phyloP scores from a whole-genome alignment of 2,329 filamentous ascomycete species.

The Calonectria pauciramosa region DNA sequence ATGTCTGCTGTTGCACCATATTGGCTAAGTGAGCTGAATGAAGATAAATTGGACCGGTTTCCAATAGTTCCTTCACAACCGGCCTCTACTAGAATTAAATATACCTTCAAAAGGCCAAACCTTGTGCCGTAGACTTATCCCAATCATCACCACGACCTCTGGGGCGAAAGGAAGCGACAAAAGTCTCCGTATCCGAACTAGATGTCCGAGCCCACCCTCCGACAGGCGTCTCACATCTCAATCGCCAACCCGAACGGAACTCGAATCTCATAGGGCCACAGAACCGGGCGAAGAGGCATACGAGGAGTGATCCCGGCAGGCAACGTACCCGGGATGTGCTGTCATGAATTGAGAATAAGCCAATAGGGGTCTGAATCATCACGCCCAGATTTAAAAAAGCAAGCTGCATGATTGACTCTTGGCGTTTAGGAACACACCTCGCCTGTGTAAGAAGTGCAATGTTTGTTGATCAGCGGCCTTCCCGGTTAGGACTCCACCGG shows the following conservation, averaged over 20 bases:
- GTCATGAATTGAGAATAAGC: not conserved
- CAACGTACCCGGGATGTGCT: not conserved
- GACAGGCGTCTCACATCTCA: not conserved
- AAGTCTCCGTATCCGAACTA: slow-evolving; percentile 1
- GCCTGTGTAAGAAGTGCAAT: not conserved
- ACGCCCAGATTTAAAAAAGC: not conserved
- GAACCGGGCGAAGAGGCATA: not conserved
- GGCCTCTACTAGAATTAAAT: not conserved
- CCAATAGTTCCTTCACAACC: not conserved
- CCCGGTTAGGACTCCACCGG: not conserved
- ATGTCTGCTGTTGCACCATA: slow-evolving; percentile 4
- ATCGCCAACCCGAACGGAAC: not conserved
- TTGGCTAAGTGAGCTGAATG: not conserved
- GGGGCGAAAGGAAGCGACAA: not conserved
- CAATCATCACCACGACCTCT: not conserved
- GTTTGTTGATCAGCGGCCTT: not conserved
- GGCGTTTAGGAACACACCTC: not conserved
- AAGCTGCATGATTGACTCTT: not conserved
- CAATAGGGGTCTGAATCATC: not conserved
- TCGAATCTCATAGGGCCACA: too few relatives aligned
- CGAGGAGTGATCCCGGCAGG: not conserved
- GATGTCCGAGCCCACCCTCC: slow-evolving; percentile 6
- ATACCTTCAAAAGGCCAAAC: not conserved
- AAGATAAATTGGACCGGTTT: not conserved
- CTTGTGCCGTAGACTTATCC: not conserved